phyloP scores from a whole-genome alignment of 2,329 filamentous ascomycete genomes.

The Myriosclerotinia duriaeana region DNA sequence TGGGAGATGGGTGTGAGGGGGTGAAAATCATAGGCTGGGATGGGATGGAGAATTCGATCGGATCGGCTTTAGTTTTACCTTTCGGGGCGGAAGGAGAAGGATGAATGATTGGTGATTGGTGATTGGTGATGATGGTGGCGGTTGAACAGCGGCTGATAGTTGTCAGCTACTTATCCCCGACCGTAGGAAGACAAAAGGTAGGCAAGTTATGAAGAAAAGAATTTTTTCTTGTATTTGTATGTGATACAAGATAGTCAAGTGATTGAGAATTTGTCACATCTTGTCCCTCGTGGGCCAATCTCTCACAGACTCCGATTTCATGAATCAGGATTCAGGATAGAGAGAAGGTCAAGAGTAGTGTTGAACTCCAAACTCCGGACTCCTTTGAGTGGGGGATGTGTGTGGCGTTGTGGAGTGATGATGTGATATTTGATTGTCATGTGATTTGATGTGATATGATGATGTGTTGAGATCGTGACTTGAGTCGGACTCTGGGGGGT shows the following conservation, averaged over 20 bases:
- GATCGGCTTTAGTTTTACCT: not conserved
- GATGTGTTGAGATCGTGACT: too few species aligned
- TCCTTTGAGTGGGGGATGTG: not conserved
- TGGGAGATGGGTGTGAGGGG: not conserved
- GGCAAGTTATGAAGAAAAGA: too few species aligned
- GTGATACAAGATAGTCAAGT: not conserved
- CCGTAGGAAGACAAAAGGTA: not conserved
- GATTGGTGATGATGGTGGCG: not conserved
- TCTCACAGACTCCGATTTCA: too few species aligned
- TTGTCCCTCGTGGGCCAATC: too few species aligned
- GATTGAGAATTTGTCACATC: not conserved
- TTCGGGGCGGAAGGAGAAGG: not conserved
- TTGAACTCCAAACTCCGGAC: constrained; percentile 1
- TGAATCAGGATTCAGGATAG: not conserved
- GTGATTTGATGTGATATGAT: not conserved
- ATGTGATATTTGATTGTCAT: not conserved
- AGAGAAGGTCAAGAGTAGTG: too few species aligned
- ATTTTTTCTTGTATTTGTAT: not conserved
- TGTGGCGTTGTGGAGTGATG: not conserved
- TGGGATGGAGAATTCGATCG: not conserved
- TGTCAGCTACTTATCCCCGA: not conserved
- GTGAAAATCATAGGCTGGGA: not conserved
- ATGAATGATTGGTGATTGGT: not conserved
- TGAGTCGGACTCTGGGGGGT: too few species aligned
- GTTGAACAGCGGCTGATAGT: not conserved